phyloP scores from a whole-genome alignment of 352 stramenopile species.

The Pythium apleroticum region DNA sequence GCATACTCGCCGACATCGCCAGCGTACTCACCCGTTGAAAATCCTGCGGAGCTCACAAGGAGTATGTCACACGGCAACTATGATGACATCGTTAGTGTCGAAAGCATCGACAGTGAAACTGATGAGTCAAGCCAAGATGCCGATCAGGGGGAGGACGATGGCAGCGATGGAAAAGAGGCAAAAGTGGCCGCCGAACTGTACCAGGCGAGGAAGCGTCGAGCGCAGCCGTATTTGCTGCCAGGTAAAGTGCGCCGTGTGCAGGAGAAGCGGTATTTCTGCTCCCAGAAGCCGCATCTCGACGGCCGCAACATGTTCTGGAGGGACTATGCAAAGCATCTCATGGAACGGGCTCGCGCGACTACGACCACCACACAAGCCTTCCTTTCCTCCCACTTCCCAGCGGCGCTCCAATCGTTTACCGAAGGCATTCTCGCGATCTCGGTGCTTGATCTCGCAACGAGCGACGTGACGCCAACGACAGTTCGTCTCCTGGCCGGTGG shows the following conservation, averaged over 20 bases:
- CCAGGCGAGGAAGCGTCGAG: constrained; percentile 10
- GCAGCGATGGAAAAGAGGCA: not conserved
- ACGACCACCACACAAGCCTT: constrained; percentile 31
- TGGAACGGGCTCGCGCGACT: not conserved
- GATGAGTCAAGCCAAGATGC: constrained; percentile 2
- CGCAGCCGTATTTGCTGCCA: constrained; percentile 34
- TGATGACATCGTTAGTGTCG: constrained; percentile 8
- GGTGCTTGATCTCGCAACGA: constrained; percentile 44
- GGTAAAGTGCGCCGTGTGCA: constrained; percentile 48
- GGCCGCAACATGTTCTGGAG: constrained; percentile 60
- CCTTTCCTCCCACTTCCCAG: constrained; percentile 56
- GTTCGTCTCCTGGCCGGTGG: constrained; percentile 24
- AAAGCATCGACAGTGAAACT: constrained; percentile 16
- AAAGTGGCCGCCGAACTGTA: not conserved
- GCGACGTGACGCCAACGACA: constrained; percentile 17
- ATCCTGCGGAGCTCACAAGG: not conserved
- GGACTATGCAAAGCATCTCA: constrained; percentile 50
- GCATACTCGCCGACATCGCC: not conserved
- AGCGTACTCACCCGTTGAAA: too few species aligned
- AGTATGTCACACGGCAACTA: not conserved
- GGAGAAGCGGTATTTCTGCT: constrained; percentile 40
- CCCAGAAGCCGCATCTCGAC: constrained; percentile 32
- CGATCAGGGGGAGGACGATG: constrained; percentile 18
- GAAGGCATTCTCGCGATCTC: constrained; percentile 57
- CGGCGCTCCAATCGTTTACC: constrained; percentile 40